phyloP scores from a whole-genome alignment of 2,329 filamentous ascomycete genomes.

The Mollisiaceae sp. region DNA sequence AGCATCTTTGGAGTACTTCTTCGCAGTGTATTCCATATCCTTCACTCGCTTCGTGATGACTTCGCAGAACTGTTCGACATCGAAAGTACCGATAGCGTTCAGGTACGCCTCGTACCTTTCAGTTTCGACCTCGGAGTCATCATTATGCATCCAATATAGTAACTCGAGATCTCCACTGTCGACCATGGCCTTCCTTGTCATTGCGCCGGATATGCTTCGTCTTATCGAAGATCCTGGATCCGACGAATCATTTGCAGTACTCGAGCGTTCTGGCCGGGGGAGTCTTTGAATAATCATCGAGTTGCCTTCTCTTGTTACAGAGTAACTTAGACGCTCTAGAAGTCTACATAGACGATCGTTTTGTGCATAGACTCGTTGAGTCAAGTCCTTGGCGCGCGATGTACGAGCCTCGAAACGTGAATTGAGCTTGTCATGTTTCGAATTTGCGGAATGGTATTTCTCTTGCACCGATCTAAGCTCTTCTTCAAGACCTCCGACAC shows the following conservation, averaged over 20 bases:
- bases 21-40: slow-evolving; percentile 89
- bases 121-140: slow-evolving; percentile 68
- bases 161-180: slow-evolving; percentile 73
- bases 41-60: slow-evolving; percentile 87
- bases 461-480: slow-evolving; percentile 73
- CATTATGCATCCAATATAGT: slow-evolving; percentile 81
- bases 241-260: slow-evolving; percentile 63
- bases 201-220: slow-evolving; percentile 54
- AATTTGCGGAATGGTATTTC: slow-evolving; percentile 61
- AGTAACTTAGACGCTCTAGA: slow-evolving; percentile 85
- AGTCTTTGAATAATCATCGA: slow-evolving; percentile 77
- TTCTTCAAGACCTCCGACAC: slow-evolving; percentile 75
- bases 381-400: slow-evolving; percentile 78
- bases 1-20: slow-evolving; percentile 91
- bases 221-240: slow-evolving; percentile 60
- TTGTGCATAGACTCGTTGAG: slow-evolving; percentile 80
- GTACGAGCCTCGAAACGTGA: slow-evolving; percentile 72
- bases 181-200: slow-evolving; percentile 58
- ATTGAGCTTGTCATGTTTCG: slow-evolving; percentile 55
- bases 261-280: slow-evolving; percentile 60
- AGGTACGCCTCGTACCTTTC: slow-evolving; percentile 78
- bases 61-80: slow-evolving; percentile 83
- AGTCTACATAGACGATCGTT: slow-evolving; percentile 84
- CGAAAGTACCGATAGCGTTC: slow-evolving; percentile 75
- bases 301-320: slow-evolving; percentile 74